phyloP scores from a whole-genome alignment of 1,139 yeast species.

The Eremothecium cymbalariae region DNA sequence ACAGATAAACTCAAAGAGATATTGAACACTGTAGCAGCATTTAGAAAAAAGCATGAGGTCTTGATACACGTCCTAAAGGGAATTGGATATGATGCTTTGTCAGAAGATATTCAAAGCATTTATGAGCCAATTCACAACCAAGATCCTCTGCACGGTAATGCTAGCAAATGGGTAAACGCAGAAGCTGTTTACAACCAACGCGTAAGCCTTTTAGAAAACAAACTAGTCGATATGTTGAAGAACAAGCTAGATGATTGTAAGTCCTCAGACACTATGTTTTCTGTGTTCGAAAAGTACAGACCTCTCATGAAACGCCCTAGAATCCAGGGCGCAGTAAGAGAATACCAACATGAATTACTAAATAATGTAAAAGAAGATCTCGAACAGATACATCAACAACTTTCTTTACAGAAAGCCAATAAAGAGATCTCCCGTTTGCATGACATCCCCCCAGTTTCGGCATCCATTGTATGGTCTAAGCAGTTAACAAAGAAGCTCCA shows the following conservation, averaged over 20 bases:
- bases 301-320: constrained; percentile 44
- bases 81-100: constrained; percentile 22
- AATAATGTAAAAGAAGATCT: constrained; percentile 43
- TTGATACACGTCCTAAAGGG: constrained; percentile 36
- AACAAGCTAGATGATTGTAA: constrained; percentile 35
- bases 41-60: constrained; percentile 51
- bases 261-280: constrained; percentile 43
- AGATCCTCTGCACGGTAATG: constrained; percentile 18
- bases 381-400: constrained; percentile 35
- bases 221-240: constrained; percentile 37
- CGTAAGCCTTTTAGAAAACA: constrained; percentile 39
- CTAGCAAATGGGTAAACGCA: constrained; percentile 34
- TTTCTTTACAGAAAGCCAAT: constrained; percentile 31
- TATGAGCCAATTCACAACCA: constrained; percentile 12
- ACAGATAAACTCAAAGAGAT: constrained; percentile 42
- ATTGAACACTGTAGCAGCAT: constrained; percentile 38
- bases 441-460: constrained; percentile 43
- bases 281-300: constrained; percentile 41
- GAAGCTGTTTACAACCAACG: constrained; percentile 38
- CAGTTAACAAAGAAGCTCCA: constrained; percentile 41
- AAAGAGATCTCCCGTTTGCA: constrained; percentile 30
- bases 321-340: constrained; percentile 47
- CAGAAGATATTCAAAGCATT: constrained; percentile 7
- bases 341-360: constrained; percentile 45
- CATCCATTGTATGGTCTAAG: constrained; percentile 43